These are phyloP conservation scores for Cryptosporidium tyzzeri DNA, from an alignment of 169 alveolate species.

Conservation along the genomic window DNA sequence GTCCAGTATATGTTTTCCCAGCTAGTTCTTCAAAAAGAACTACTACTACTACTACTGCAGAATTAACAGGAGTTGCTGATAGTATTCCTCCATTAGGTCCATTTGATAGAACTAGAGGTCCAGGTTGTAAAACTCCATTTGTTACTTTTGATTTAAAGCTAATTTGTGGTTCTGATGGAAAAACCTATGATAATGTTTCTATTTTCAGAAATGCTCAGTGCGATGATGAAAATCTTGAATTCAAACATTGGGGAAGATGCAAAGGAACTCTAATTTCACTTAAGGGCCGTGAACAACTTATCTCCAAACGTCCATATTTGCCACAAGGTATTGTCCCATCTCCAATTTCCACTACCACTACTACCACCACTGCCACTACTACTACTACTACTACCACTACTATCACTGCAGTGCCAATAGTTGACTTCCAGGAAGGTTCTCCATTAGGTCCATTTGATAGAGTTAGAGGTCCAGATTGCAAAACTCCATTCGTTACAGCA, in stretches of 20 bases:
- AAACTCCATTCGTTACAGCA: constrained; percentile 2
- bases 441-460: constrained; percentile 5
- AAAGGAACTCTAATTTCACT: background rate
- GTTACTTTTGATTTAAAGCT: constrained; percentile 41
- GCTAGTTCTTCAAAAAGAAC: background rate
- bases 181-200: constrained; percentile 17
- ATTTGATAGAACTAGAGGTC: constrained; percentile 57
- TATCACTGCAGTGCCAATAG: background rate
- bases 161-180: constrained; percentile 68
- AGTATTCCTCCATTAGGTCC: constrained; percentile 38
- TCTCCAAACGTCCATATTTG: constrained; percentile 15
- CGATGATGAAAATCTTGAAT: constrained; percentile 23
- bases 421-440: background rate
- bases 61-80: background rate
- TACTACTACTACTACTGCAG: background rate
- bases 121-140: constrained; percentile 54
- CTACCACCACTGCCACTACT: constrained; percentile 12
- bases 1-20: background rate
- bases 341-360: constrained; percentile 6
- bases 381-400: constrained; percentile 34
- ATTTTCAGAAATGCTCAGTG: constrained; percentile 71
- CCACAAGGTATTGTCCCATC: constrained; percentile 2
- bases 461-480: constrained; percentile 20
- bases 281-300: background rate
- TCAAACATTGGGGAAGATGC: constrained; percentile 47